phyloP scores from a whole-genome alignment of 2,329 filamentous ascomycete species.

The Talaromyces rugulosus region DNA sequence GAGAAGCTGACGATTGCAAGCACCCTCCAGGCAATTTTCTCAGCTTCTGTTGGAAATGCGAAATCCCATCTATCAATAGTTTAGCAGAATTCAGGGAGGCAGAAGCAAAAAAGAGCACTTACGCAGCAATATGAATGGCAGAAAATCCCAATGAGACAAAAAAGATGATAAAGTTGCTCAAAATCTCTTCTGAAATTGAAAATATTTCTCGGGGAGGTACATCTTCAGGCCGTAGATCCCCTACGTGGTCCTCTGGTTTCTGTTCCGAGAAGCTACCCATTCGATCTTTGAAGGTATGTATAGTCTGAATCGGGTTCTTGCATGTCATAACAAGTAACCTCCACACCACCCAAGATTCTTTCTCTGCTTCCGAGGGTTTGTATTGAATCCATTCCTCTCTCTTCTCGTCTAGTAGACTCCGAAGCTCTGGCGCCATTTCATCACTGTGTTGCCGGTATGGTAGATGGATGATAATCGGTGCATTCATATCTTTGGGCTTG shows the following conservation, averaged over 20 bases:
- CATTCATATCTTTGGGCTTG: conserved; percentile 17
- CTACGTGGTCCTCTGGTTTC: neutral
- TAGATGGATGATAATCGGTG: conserved; percentile 14
- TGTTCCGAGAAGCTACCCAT: neutral
- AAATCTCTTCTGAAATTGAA: neutral
- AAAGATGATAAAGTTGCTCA: neutral
- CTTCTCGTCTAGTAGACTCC: neutral
- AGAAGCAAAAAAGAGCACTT: neutral
- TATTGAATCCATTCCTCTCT: conserved; percentile 4
- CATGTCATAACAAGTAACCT: neutral
- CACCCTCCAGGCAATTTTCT: neutral
- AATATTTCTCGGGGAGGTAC: neutral
- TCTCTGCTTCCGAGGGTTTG: neutral
- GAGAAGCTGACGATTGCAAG: neutral
- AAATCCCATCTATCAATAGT: neutral
- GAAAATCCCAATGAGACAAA: neutral
- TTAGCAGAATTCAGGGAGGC: neutral
- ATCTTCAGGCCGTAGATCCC: neutral
- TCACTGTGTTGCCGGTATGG: conserved; percentile 6
- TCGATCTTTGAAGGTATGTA: neutral
- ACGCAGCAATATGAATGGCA: conserved; percentile 5
- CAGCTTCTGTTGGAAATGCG: neutral
- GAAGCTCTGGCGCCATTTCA: conserved; percentile 2
- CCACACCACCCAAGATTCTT: neutral
- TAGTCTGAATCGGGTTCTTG: neutral